Base-by-base conservation (phyloP, 176 grass and related monocot species). In the Ananas comosus region DNA sequence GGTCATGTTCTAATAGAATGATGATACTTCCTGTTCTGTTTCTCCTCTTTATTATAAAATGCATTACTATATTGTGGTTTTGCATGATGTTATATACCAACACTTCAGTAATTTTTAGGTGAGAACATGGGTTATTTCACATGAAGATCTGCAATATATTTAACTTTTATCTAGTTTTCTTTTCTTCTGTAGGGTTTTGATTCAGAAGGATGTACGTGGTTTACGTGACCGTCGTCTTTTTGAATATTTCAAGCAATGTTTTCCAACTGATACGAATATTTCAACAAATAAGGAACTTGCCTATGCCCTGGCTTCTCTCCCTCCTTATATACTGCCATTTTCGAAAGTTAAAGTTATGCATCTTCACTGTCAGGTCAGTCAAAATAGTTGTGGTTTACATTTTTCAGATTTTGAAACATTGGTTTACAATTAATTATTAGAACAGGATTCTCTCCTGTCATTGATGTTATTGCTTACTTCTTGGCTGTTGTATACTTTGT, bases 221-320 rank as follows among this genome's bases (percentile, higher is more conserved):
- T 81, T 65, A 21, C 82, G 87, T 75, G 87, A 91, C 16, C 77
- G 61, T 10, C 86, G 74, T 19, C 74, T 93, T 77, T 59, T 82
- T 13, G 86, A 90, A 59, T 99, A 90, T 70, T 93, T 90, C 64
- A 99, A 78, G 65, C 86, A 90, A 81, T 99, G 94, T 80, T 93
- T 99, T 81, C 74, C 79, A 63, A 83, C 69, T 25, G 66, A 86
- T 67, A 76, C 90, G 68, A 80, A 79, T 13, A 29, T 99, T 48
- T 27, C 82, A 72, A 90, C 94, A 76, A 88, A 88, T 70, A 99
- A 99, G 74, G 84, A 93, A 47, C 86, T 99, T 90, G 94, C 89
- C 33, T 76, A 85, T 87, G 86, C 84, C 12, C 74, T 99, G 70
- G 82, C 94, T 78, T 85, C 94, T 72, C 57, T 99, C 66, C 79